phyloP scores from a whole-genome alignment of 768 basidiomycete species.

The Psilocybe azurescens region DNA sequence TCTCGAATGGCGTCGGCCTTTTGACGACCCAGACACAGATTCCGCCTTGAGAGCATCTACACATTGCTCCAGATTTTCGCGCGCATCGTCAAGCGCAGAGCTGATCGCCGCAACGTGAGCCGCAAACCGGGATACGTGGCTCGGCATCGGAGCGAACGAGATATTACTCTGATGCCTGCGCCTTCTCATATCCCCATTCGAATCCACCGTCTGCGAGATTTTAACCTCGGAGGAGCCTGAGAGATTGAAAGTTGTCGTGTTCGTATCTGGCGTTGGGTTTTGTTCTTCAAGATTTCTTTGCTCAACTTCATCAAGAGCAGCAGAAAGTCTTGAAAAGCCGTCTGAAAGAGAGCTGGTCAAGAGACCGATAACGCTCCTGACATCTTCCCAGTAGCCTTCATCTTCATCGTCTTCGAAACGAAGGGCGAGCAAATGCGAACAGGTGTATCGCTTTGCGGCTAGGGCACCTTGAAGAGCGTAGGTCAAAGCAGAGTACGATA shows the following conservation, averaged over 20 bases:
- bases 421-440: conserved; percentile 79
- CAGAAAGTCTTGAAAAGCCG: conserved; percentile 62
- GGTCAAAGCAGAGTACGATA: conserved; percentile 68
- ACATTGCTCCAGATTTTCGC: conserved; percentile 68
- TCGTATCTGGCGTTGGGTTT: conserved; percentile 42
- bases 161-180: conserved; percentile 17
- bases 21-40: conserved; percentile 24
- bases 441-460: conserved; percentile 76
- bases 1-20: conserved; percentile 19
- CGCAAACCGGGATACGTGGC: conserved; percentile 70
- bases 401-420: conserved; percentile 76
- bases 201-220: conserved; percentile 4
- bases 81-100: conserved; percentile 72
- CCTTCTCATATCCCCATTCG: conserved; percentile 17
- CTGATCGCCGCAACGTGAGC: conserved; percentile 75
- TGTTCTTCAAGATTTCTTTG: conserved; percentile 55
- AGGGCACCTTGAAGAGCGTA: conserved; percentile 69
- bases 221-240: background rate
- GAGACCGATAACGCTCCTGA: conserved; percentile 73
- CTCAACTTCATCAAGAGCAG: conserved; percentile 68
- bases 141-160: conserved; percentile 80
- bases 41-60: conserved; percentile 59
- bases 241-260: background rate
- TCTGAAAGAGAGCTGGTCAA: conserved; percentile 73
- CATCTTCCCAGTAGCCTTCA: conserved; percentile 86